Evolutionary conservation across 257 asterid genomes (phyloP).

Genomic region (Datura wrightii): DNA sequence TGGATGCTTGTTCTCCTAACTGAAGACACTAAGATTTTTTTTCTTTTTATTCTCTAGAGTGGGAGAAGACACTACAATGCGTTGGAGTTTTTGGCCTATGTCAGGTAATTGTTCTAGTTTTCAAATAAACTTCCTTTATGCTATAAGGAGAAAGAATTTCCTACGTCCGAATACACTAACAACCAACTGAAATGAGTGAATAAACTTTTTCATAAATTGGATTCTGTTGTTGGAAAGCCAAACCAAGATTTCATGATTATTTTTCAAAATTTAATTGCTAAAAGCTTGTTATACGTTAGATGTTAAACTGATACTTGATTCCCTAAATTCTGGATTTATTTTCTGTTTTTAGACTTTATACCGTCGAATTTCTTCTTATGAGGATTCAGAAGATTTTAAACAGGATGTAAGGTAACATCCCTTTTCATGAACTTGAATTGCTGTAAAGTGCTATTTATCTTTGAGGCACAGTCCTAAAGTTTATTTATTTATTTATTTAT

Average conservation of each 20-base stretch:
- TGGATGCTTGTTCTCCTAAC: conserved; percentile 23
- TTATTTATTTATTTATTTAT: neutral
- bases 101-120: conserved; percentile 55
- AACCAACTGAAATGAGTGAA: conserved; percentile 17
- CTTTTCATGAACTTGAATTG: conserved; percentile 28
- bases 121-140: conserved; percentile 21
- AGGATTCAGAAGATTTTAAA: conserved; percentile 66
- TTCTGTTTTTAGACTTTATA: conserved; percentile 61
- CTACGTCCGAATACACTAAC: neutral
- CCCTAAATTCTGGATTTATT: conserved; percentile 21
- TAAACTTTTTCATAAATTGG: conserved; percentile 11
- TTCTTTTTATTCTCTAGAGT: conserved; percentile 56
- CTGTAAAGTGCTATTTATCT: neutral
- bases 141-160: neutral
- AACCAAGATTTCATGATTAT: neutral
- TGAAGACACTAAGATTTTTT: conserved; percentile 30
- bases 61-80: conserved; percentile 82
- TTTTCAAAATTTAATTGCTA: neutral
- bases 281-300: neutral
- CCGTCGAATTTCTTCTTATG: conserved; percentile 68
- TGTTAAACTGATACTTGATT: neutral
- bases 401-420: conserved; percentile 72
- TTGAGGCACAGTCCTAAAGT: neutral
- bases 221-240: neutral
- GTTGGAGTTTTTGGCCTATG: conserved; percentile 68